Conservation (phyloP, 768 basidiomycete genomes). For the Hypsizygus marmoreus region DNA sequence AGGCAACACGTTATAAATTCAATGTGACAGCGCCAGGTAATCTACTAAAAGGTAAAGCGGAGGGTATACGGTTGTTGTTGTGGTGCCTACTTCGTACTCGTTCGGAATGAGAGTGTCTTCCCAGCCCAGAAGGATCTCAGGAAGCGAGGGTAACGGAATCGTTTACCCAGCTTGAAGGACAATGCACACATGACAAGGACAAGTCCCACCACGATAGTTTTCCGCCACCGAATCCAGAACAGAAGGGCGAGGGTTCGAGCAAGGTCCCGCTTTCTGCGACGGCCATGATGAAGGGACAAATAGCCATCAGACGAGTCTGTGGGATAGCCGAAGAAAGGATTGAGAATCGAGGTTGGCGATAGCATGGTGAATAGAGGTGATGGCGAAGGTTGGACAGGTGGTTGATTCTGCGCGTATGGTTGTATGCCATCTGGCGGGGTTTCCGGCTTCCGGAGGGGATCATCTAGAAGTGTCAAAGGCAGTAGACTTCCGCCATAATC, state of each 20-base stretch:
- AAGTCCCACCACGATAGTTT: constrained; percentile 37
- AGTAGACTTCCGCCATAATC: constrained; percentile 71
- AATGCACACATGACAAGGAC: constrained; percentile 31
- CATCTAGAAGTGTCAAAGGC: constrained; percentile 47
- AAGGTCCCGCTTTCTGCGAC: constrained; percentile 70
- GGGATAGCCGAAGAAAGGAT: constrained; percentile 81
- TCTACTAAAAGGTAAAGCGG: constrained; percentile 2
- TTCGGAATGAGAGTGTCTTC: constrained; percentile 5
- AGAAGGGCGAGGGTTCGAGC: constrained; percentile 59
- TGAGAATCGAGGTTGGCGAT: constrained; percentile 60
- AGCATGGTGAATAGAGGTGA: constrained; percentile 21
- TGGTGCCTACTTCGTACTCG: constrained; percentile 5
- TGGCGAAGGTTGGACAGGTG: constrained; percentile 19
- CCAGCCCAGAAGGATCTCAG: constrained; percentile 4
- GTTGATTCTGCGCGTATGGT: constrained; percentile 11
- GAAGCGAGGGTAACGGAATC: constrained; percentile 18
- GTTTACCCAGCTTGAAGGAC: constrained; percentile 26
- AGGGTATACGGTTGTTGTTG: constrained; percentile 1
- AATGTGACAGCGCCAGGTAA: constrained; percentile 10
- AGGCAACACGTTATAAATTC: background rate
- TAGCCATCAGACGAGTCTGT: constrained; percentile 36
- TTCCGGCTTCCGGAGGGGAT: constrained; percentile 43
- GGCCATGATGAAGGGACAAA: constrained; percentile 58
- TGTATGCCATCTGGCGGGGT: constrained; percentile 17
- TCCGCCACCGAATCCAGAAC: constrained; percentile 69